A percentile compares a stretch with the other conserved stretches of the same genome.
Evolutionary conservation across 2,329 filamentous ascomycete species (phyloP).

Genomic region (Biscogniauxia mediterranea): DNA sequence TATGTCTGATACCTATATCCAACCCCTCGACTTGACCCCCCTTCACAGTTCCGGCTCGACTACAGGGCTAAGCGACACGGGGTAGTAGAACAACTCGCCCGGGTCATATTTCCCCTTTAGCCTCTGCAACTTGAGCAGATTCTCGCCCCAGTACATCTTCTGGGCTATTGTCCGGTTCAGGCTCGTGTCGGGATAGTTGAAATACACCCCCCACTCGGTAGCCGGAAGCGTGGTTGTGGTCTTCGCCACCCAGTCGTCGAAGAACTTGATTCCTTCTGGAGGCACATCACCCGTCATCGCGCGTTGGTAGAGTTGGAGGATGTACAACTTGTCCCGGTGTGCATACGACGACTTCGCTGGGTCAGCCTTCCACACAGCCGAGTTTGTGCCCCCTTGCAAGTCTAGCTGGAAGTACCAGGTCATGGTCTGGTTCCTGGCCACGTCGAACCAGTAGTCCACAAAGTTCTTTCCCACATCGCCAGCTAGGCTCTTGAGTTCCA

Average conservation of each 20-base stretch:
- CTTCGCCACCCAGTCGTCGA: constrained; percentile 29
- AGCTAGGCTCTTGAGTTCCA: constrained; percentile 38
- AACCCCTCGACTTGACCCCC: background rate
- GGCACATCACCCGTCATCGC: constrained; percentile 31
- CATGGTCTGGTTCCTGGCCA: constrained; percentile 35
- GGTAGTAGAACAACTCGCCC: constrained; percentile 41
- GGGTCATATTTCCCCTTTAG: constrained; percentile 43
- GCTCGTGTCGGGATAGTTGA: constrained; percentile 53
- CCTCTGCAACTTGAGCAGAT: constrained; percentile 34
- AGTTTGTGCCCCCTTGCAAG: constrained; percentile 41
- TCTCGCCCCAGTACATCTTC: constrained; percentile 47
- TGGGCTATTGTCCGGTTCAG: constrained; percentile 47
- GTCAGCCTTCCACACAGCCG: constrained; percentile 33
- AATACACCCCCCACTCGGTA: constrained; percentile 39
- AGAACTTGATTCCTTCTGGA: constrained; percentile 21
- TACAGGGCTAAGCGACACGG: constrained; percentile 31
- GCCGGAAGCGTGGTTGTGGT: constrained; percentile 20
- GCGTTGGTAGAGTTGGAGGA: constrained; percentile 49
- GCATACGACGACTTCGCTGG: constrained; percentile 38
- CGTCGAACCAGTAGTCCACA: constrained; percentile 39
- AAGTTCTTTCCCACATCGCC: constrained; percentile 37
- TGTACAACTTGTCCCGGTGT: constrained; percentile 46
- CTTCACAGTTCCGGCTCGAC: constrained; percentile 5
- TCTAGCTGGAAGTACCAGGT: constrained; percentile 45
- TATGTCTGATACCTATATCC: background rate